Evolutionary conservation across 306 rosid genomes (phyloP), one percentile per base, ranked within the genome.

Genomic region (Gynostemma pentaphyllum): DNA sequence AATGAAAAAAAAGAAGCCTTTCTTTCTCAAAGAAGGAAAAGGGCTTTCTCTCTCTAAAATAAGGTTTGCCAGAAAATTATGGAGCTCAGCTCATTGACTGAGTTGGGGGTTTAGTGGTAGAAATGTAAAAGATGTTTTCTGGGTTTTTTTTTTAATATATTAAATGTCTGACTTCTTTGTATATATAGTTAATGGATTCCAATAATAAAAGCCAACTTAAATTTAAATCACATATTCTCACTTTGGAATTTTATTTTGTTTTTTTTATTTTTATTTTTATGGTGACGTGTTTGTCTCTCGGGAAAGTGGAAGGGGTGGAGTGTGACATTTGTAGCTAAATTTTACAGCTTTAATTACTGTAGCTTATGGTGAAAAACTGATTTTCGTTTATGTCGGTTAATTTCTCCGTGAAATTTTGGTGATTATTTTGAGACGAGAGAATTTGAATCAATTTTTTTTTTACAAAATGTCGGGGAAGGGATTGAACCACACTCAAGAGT

Each of bases 51-150:
- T 60, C 12, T 21, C 34, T 60, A 60, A 39, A 34, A 36, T 39
- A 36, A 60, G 66, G 59, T n/a, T n/a, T n/a, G n/a, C n/a, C n/a
- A n/a, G n/a, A n/a, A n/a, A 40, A 36, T 60, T 37, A 34, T 60
- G 36, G 32, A 7, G 37, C 46, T 56, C 34, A n/a, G n/a, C 21
- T 18, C 19, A 29, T 55, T 52, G 15, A 54, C 62, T 3, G 64
- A 37, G 64, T 21, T 59, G 64, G 30, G 46, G 41, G 47, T 45
- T n/a, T 59, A 59, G 46, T 36, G 30, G 29, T 21, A 26, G 67
- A 45, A 42, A 62, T 23, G 49, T 40, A 26, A 4, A 23, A 24
- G 23, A 62, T 39, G 36, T 49, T 27, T 62, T 62, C 14, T 41
- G 22, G 30, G 4, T 36, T 36, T 59, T 59, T 57, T 11, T 36